Base-by-base conservation (phyloP, 2,329 filamentous ascomycete species). In the Sphaerulina musiva region DNA sequence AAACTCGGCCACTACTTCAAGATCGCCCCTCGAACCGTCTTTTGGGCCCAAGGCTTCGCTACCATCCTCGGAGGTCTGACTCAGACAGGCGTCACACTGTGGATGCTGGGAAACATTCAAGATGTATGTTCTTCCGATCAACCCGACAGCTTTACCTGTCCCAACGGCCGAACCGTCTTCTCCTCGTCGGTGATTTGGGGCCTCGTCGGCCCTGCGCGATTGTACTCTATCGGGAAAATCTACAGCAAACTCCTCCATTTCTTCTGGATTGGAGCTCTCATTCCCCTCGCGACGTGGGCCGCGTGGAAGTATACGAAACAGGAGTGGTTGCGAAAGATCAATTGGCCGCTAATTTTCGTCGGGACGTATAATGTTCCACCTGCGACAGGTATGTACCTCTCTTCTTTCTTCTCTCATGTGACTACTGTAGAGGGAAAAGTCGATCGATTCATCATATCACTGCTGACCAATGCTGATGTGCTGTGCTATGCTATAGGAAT, bases 341-440 rank as follows among this genome's bases (percentile, higher is more conserved):
- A 65, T 51, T 64, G 62, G 58, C 88, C 89, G 0, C 86, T 95
- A 12, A 78, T 95, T 7, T 91, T 95, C 54, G 89, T 89, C 40
- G 55, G 59, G n/a, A 64, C 62, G 14, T 66, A 64, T 36, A 65
- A 67, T 41, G 64, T 95, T 48, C 89, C 89, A 0, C 89, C 89
- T 0, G 89, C 89, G 1, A 79, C 73, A 6, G 26, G 26, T 29
- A 29, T 29, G 26, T 29, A 29, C 6, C 26, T 26, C n/a, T n/a
- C n/a, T n/a, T n/a, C n/a, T n/a, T n/a, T n/a, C n/a, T n/a, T n/a
- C n/a, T n/a, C n/a, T n/a, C n/a, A n/a, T n/a, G n/a, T n/a, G n/a
- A n/a, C n/a, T n/a, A n/a, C n/a, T n/a, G n/a, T n/a, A n/a, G 20
- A 20, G 20, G 20, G 20, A 20, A 20, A 3, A 20, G 3, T 20